Conservation (phyloP, 1,139 yeast species). For the Debaryomyces coudertii region DNA sequence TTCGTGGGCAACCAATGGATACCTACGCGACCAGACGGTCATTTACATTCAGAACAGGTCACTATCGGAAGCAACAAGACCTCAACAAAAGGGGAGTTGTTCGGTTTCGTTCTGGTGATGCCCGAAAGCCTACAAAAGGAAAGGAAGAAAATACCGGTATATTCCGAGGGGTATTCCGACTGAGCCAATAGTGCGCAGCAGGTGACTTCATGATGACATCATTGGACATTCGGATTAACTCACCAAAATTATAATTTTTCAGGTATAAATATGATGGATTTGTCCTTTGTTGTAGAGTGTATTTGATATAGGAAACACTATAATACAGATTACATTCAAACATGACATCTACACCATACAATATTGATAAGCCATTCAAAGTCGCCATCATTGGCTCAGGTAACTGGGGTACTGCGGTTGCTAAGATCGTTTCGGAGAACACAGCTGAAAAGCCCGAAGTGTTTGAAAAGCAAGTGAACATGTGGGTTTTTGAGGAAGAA, state of each 20-base stretch:
- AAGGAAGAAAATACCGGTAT: neutral
- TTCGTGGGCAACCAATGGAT: too few relatives aligned
- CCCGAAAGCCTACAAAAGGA: neutral
- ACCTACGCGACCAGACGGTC: too few relatives aligned
- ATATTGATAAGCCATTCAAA: constrained; percentile 48
- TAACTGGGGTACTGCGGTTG: constrained; percentile 95
- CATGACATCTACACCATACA: constrained; percentile 40
- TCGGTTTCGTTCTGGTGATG: neutral
- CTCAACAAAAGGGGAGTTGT: neutral
- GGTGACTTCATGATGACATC: constrained; percentile 9
- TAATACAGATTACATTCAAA: constrained; percentile 10
- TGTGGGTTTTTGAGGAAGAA: constrained; percentile 94
- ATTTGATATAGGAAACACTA: neutral
- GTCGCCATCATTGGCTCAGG: constrained; percentile 76
- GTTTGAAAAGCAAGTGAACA: constrained; percentile 70
- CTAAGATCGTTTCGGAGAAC: constrained; percentile 90
- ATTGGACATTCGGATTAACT: constrained; percentile 6
- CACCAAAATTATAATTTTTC: neutral
- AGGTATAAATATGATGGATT: constrained; percentile 5
- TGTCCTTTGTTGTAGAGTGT: neutral
- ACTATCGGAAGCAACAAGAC: neutral
- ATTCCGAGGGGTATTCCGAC: constrained; percentile 1
- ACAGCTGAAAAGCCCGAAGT: constrained; percentile 66
- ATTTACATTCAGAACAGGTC: neutral
- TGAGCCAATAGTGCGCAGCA: constrained; percentile 4